These are phyloP conservation scores for Kuraishia cidri DNA, from an alignment of 805 yeast genomes.

Conservation along the genomic window DNA sequence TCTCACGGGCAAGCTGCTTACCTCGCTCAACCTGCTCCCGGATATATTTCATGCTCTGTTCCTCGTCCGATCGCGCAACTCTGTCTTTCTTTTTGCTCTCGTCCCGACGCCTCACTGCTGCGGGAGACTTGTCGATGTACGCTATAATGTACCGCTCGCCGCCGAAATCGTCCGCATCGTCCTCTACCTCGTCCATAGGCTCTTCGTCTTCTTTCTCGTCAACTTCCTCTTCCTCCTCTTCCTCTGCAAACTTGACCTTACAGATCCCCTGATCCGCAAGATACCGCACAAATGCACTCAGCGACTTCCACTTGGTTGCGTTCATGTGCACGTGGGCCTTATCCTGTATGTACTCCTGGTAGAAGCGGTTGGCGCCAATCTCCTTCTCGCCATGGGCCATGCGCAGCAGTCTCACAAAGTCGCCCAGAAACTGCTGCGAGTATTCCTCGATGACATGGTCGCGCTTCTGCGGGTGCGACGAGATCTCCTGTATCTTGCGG, in stretches of 20 bases:
- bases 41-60: conserved; percentile 29
- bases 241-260: conserved; percentile 32
- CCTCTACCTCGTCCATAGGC: conserved; percentile 20
- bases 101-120: conserved; percentile 30
- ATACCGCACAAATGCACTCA: conserved; percentile 59
- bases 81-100: conserved; percentile 24
- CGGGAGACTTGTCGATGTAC: conserved; percentile 48
- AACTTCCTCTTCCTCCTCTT: conserved; percentile 17
- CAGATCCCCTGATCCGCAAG: conserved; percentile 51
- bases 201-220: conserved; percentile 20
- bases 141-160: conserved; percentile 27
- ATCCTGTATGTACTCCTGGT: conserved; percentile 82
- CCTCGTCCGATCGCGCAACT: conserved; percentile 33
- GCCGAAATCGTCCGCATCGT: no score
- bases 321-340: conserved; percentile 85
- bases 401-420: conserved; percentile 55
- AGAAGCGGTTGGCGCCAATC: conserved; percentile 75
- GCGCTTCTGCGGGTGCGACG: conserved; percentile 28
- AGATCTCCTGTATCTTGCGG: conserved; percentile 41
- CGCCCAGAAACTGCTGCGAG: conserved; percentile 49
- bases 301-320: conserved; percentile 71
- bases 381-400: conserved; percentile 74
- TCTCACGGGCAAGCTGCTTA: background rate
- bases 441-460: conserved; percentile 38
- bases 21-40: conserved; percentile 39